A percentile compares a stretch with the other conserved stretches of the same genome.
Conservation (phyloP, 306 rosid genomes). For the Malus sieversii region DNA sequence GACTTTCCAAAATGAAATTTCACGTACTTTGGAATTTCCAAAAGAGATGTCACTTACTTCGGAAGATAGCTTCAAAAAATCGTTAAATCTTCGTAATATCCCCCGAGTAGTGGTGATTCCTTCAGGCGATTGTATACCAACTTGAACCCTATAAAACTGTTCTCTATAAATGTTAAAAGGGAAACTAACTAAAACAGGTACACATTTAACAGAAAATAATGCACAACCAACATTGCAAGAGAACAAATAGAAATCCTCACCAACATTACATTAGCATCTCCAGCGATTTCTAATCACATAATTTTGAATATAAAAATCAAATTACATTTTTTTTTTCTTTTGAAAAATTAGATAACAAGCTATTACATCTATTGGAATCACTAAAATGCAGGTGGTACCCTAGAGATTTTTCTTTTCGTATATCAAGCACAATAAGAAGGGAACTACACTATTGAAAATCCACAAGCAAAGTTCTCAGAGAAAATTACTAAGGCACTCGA, state of each 20-base stretch:
- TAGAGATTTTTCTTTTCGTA: not conserved
- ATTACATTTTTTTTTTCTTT: too few relatives aligned
- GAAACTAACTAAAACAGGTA: not conserved
- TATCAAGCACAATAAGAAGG: not conserved
- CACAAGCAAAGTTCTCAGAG: not conserved
- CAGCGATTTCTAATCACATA: not conserved
- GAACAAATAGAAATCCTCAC: not conserved
- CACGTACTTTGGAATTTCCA: not conserved
- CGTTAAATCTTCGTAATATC: constrained; percentile 69
- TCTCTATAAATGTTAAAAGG: constrained; percentile 20
- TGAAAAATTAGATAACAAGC: not conserved
- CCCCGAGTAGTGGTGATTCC: constrained; percentile 58
- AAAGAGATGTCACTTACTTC: constrained; percentile 42
- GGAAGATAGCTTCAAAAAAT: constrained; percentile 56
- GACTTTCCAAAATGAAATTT: too few relatives aligned
- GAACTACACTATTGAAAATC: not conserved
- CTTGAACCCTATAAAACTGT: constrained; percentile 87
- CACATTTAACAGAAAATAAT: not conserved
- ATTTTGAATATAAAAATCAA: not conserved
- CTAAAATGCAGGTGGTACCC: not conserved
- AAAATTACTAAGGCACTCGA: not conserved
- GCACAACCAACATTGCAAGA: not conserved
- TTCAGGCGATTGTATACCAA: constrained; percentile 76
- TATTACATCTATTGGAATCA: too few relatives aligned
- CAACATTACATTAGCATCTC: not conserved